Evolutionary conservation across 176 grass and related monocot genomes (phyloP), one percentile per base, ranked within the genome.

Genomic region (Paspalum vaginatum): DNA sequence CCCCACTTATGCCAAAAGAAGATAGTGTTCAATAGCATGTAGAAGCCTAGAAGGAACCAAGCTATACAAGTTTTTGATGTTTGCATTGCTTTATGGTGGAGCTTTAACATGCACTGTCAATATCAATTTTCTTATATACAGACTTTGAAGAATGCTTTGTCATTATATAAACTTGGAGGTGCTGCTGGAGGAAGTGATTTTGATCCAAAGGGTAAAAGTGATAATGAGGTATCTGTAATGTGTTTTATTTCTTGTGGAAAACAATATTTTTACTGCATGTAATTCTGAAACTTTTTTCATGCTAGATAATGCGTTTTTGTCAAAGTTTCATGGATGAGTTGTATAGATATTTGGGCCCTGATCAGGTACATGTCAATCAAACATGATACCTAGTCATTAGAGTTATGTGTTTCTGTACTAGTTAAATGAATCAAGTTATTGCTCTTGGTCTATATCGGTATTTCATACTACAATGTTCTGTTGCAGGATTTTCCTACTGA

Each of bases 311-410:
- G 96, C 92, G 90, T 55, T 99, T 99, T 87, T 99, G 96, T 86
- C 96, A 99, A 89, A 99, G 96, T 73, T 99, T 95, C 78, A 99
- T 99, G 93, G 90, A 99, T 80, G 96, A 99, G 62, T 84, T 99
- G 56, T 91, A 95, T 83, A 91, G 88, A 85, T 93, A 99, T 84
- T 75, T 99, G 87, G 96, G 96, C 44, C 85, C 93, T 93, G 96
- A 99, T 82, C 96, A 95, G 96, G 96, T 95, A 79, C 57, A 86
- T 76, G 9, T 11, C 17, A 78, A 56, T 78, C 26, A 77, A 63
- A 54, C 25, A 77, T 21, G 39, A 63, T 82, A 37, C 8, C 9
- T 37, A 69, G 51, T 25, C 4, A 5, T 21, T 55, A 42, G 6
- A 76, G 24, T 41, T 59, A 18, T 57, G 65, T 48, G 62, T 48